phyloP scores from a whole-genome alignment of 371 early-diverging fungal genomes.

The Mucor lusitanicus region DNA sequence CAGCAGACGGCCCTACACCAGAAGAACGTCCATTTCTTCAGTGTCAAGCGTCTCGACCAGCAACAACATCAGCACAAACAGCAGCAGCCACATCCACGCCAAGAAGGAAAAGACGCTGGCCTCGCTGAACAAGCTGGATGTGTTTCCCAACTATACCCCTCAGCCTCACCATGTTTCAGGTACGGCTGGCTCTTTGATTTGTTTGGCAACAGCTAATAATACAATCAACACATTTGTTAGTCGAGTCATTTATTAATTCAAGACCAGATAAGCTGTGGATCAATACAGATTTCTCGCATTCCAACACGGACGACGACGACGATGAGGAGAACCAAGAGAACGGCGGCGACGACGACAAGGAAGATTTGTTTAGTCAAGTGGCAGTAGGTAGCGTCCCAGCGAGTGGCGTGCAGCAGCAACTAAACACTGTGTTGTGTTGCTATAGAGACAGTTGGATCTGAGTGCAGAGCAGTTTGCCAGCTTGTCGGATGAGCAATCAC shows the following conservation, averaged over 20 bases:
- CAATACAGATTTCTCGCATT: constrained; percentile 3
- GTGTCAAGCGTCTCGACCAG: constrained; percentile 4
- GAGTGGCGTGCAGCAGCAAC: too few relatives aligned
- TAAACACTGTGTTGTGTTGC: background rate
- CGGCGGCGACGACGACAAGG: constrained; percentile 5
- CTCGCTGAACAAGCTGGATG: constrained; percentile 9
- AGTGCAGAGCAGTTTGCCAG: constrained; percentile 21
- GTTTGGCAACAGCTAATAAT: background rate
- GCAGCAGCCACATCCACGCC: background rate
- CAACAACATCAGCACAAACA: background rate
- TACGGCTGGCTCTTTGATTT: background rate
- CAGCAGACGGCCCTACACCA: constrained; percentile 18
- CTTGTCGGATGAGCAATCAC: constrained; percentile 15
- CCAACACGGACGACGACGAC: background rate
- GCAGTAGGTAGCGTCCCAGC: constrained; percentile 17
- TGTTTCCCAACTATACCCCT: constrained; percentile 13
- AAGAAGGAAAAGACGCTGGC: constrained; percentile 13
- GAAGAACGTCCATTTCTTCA: constrained; percentile 28
- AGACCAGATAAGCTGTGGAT: constrained; percentile 14
- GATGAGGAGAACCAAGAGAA: background rate
- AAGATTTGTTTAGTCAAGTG: constrained; percentile 25
- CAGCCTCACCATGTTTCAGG: constrained; percentile 11
- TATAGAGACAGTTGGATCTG: constrained; percentile 29
- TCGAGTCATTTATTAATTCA: background rate
- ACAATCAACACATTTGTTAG: background rate